phyloP scores from a whole-genome alignment of 1,284 basidiomycete species.

The Ceratobasidium sp. region DNA sequence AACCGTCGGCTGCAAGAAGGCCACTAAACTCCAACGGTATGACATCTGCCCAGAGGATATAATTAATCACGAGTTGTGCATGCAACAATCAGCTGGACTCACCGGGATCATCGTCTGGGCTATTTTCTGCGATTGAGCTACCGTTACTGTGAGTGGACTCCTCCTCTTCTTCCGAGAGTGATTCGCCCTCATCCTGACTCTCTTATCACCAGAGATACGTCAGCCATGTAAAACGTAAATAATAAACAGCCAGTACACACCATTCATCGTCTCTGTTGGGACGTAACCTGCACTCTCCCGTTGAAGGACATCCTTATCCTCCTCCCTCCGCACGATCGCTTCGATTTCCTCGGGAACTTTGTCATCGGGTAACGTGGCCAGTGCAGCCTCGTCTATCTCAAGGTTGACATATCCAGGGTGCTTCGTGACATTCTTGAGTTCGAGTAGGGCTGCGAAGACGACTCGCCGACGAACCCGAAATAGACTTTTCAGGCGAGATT shows the following conservation, averaged over 20 bases:
- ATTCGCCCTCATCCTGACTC: too few species aligned
- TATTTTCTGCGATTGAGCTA: too few species aligned
- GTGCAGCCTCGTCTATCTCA: background rate
- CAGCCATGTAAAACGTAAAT: too few species aligned
- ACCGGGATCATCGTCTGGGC: too few species aligned
- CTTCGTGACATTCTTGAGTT: conserved; percentile 16
- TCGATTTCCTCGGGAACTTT: conserved; percentile 45
- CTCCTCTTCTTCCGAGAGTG: too few species aligned
- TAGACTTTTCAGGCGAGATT: too few species aligned
- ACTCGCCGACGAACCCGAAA: conserved; percentile 54
- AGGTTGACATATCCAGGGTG: conserved; percentile 40
- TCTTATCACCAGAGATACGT: too few species aligned
- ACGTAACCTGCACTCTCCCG: conserved; percentile 36
- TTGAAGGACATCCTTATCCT: background rate
- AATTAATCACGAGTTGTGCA: too few species aligned
- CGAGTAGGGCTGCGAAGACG: conserved; percentile 51
- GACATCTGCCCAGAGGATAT: too few species aligned
- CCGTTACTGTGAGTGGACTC: too few species aligned
- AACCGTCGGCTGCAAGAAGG: background rate
- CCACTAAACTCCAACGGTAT: background rate
- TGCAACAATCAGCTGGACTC: too few species aligned
- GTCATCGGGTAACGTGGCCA: conserved; percentile 43
- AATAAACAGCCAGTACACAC: background rate
- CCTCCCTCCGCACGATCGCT: background rate
- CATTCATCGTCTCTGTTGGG: background rate